These are phyloP conservation scores for Brasenia schreberi DNA, from an alignment of 164 flowering plant species.

Conservation along the genomic window DNA sequence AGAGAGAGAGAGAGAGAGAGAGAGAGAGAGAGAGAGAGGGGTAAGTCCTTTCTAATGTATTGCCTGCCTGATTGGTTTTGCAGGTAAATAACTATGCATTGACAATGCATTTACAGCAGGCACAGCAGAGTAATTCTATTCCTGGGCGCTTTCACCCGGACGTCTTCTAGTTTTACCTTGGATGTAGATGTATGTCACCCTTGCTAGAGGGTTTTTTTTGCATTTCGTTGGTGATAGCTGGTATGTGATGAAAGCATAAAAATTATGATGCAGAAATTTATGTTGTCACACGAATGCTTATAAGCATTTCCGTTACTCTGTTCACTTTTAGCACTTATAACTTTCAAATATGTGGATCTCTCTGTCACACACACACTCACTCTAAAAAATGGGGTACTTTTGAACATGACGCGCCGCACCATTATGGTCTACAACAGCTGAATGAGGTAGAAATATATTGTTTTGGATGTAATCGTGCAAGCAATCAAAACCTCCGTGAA, in stretches of 20 bases:
- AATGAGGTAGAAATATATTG: no score
- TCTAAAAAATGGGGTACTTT: neutral
- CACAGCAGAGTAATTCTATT: slow-evolving; percentile 15
- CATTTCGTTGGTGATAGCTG: neutral
- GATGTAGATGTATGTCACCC: neutral
- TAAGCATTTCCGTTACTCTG: neutral
- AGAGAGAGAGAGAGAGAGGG: neutral
- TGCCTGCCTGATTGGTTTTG: neutral
- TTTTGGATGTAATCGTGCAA: no score
- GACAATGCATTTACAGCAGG: slow-evolving; percentile 17
- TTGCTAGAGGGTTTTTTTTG: neutral
- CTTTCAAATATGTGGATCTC: neutral
- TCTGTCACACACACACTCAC: neutral
- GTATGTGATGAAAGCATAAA: no score
- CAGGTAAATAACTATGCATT: slow-evolving; percentile 19
- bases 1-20: neutral
- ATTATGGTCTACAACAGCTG: no score
- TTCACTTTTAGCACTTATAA: neutral
- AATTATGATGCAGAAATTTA: no score
- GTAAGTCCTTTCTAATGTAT: neutral
- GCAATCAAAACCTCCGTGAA: no score
- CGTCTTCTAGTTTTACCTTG: slow-evolving; percentile 4
- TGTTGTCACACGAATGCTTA: no score
- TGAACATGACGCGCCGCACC: no score
- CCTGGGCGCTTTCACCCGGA: slow-evolving; percentile 17